Evolutionary conservation across 441 rosid genomes (phyloP).

Genomic region (Erodium trifolium): DNA sequence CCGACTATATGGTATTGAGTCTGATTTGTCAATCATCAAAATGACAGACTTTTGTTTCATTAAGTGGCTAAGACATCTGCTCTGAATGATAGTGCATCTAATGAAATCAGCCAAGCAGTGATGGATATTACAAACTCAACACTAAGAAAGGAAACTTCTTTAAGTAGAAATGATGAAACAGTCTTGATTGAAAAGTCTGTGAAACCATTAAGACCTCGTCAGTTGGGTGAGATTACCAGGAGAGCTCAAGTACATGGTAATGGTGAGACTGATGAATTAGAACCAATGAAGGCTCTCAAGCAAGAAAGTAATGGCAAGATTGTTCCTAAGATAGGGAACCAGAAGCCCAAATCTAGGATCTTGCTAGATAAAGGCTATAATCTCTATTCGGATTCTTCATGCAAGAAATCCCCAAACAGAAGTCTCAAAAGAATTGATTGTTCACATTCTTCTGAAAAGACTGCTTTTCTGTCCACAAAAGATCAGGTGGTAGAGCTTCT

Average conservation of each 20-base stretch:
- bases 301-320: slow-evolving; percentile 25
- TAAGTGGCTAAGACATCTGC: slow-evolving; percentile 24
- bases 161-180: slow-evolving; percentile 14
- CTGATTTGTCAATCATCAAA: slow-evolving; percentile 3
- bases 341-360: slow-evolving; percentile 62
- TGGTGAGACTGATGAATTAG: slow-evolving; percentile 20
- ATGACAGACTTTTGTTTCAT: slow-evolving; percentile 16
- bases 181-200: slow-evolving; percentile 18
- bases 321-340: slow-evolving; percentile 41
- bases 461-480: background rate
- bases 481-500: slow-evolving; percentile 15
- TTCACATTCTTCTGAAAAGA: slow-evolving; percentile 26
- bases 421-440: too few relatives aligned
- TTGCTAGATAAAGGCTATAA: slow-evolving; percentile 64
- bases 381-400: slow-evolving; percentile 33
- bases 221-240: slow-evolving; percentile 15
- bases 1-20: background rate
- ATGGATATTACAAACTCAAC: slow-evolving; percentile 23
- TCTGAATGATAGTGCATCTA: slow-evolving; percentile 17
- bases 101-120: slow-evolving; percentile 25
- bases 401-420: too few relatives aligned
- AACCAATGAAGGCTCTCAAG: slow-evolving; percentile 21
- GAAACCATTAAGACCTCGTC: slow-evolving; percentile 21
- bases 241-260: slow-evolving; percentile 16
- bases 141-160: slow-evolving; percentile 24